phyloP scores from a whole-genome alignment of 2,329 filamentous ascomycete species.

The Penicillium psychrosexuale region DNA sequence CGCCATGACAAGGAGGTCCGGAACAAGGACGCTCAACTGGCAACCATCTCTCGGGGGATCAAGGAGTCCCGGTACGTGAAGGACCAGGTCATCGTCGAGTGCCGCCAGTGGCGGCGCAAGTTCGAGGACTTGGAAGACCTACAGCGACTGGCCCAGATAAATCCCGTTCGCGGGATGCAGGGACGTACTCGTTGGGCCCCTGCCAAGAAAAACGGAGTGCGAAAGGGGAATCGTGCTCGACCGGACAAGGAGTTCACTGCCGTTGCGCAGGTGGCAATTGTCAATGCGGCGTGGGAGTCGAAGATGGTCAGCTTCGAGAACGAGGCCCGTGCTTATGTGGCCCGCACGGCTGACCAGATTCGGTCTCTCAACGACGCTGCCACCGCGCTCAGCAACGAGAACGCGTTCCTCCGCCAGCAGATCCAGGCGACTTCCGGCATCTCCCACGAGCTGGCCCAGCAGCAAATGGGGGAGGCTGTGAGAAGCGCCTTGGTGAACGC shows the following conservation, averaged over 20 bases:
- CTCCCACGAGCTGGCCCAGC: neutral
- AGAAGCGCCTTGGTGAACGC: neutral
- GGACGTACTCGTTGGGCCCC: neutral
- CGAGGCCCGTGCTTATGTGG: neutral
- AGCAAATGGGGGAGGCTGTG: neutral
- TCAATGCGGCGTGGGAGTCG: neutral
- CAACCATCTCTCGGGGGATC: neutral
- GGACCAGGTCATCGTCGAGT: neutral
- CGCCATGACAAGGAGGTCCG: neutral
- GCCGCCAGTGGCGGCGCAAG: neutral
- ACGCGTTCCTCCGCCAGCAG: neutral
- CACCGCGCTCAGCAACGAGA: neutral
- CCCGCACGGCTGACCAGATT: neutral
- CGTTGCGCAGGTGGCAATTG: neutral
- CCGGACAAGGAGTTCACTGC: neutral
- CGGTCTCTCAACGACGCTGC: neutral
- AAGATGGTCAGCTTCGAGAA: neutral
- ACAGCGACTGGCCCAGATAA: neutral
- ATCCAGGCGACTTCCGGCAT: neutral
- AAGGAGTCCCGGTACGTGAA: neutral
- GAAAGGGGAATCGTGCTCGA: neutral
- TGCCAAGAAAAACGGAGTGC: neutral
- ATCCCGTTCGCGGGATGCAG: neutral
- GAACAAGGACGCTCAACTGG: neutral
- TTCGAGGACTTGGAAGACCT: neutral